A percentile compares a stretch with the other conserved stretches of the same genome.
Evolutionary conservation across 2,329 filamentous ascomycete species (phyloP).

Genomic region (Hypomyces perniciosus): DNA sequence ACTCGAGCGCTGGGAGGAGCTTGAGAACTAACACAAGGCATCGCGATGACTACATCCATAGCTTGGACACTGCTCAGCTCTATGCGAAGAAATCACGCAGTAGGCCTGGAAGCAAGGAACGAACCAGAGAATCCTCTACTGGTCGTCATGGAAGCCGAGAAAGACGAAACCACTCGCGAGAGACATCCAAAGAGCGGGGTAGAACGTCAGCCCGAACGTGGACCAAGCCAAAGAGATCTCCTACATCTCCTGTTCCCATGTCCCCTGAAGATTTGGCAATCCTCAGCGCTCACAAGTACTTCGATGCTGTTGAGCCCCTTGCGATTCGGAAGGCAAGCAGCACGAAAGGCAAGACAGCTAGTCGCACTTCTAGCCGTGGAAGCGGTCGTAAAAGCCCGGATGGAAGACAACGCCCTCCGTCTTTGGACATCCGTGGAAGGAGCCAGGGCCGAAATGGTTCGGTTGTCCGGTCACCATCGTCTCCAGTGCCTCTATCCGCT

Average conservation of each 20-base stretch:
- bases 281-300: constrained; percentile 43
- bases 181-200: constrained; percentile 64
- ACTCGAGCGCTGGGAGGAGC: constrained; percentile 46
- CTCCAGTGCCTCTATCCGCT: constrained; percentile 69
- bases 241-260: constrained; percentile 90
- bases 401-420: constrained; percentile 32
- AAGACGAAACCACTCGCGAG: constrained; percentile 48
- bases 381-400: constrained; percentile 44
- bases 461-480: constrained; percentile 66
- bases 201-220: constrained; percentile 60
- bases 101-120: constrained; percentile 48
- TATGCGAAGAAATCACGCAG: constrained; percentile 51
- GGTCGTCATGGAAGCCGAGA: constrained; percentile 45
- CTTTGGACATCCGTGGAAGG: constrained; percentile 53
- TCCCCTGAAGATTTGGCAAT: constrained; percentile 78
- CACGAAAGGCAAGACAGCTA: constrained; percentile 29
- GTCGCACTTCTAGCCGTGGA: constrained; percentile 45
- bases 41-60: constrained; percentile 80
- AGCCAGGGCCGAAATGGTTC: constrained; percentile 55
- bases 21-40: constrained; percentile 51
- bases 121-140: constrained; percentile 35
- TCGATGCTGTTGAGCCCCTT: constrained; percentile 32
- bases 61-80: constrained; percentile 69
- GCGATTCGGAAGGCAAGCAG: constrained; percentile 40
- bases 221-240: constrained; percentile 74